A percentile compares a stretch with the other conserved stretches of the same genome.
These are phyloP conservation scores for Rhinocladiella similis DNA, from an alignment of 2,329 filamentous ascomycete genomes.

Conservation along the genomic window DNA sequence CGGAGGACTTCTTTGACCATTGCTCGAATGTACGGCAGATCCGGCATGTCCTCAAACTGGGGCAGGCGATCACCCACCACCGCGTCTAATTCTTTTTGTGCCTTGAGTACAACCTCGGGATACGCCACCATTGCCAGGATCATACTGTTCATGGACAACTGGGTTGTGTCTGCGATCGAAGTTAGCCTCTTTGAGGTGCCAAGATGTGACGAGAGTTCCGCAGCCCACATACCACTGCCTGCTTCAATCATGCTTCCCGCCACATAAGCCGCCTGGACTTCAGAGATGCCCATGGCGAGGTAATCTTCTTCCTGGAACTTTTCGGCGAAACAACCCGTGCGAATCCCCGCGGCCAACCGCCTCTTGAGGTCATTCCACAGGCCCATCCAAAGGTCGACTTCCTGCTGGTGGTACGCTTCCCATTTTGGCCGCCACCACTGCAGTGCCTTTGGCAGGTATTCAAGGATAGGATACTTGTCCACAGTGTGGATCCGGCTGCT, in stretches of 20 bases:
- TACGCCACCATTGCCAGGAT: not conserved
- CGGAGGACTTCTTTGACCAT: conserved; percentile 34
- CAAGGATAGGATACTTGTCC: conserved; percentile 20
- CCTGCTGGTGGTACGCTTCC: conserved; percentile 9
- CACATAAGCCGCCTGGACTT: conserved; percentile 37
- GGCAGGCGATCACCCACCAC: conserved; percentile 5
- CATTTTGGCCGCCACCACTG: conserved; percentile 12
- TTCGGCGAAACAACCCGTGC: conserved; percentile 11
- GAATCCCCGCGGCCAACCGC: not conserved
- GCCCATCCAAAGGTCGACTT: not conserved
- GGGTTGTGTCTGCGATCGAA: not conserved
- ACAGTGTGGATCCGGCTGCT: conserved; percentile 9
- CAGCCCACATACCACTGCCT: conserved; percentile 1
- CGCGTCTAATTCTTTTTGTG: conserved; percentile 4
- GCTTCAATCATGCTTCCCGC: conserved; percentile 31
- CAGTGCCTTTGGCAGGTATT: conserved; percentile 15
- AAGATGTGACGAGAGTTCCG: not conserved
- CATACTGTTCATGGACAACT: not conserved
- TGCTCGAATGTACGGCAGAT: conserved; percentile 35
- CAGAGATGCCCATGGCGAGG: conserved; percentile 35
- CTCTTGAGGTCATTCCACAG: not conserved
- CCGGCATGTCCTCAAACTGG: conserved; percentile 35
- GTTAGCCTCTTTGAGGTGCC: too few relatives aligned
- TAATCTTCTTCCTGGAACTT: conserved; percentile 11
- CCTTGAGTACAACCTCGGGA: not conserved